Evolutionary conservation across 2,329 filamentous ascomycete species (phyloP).

Genomic region (Sphaerulina musiva): DNA sequence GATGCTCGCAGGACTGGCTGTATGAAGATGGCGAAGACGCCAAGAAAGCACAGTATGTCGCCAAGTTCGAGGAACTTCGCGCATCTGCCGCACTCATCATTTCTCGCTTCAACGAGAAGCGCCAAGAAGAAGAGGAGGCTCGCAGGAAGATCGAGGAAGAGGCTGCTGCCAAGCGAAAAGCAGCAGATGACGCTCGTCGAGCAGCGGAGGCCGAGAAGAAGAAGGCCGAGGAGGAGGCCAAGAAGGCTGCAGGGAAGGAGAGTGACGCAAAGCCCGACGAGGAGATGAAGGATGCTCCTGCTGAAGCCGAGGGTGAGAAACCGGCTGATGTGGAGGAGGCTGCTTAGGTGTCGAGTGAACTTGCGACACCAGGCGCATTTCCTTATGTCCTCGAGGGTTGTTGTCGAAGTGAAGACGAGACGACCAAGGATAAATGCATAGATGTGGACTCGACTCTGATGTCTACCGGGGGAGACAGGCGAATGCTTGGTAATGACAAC

Average conservation of each 20-base stretch:
- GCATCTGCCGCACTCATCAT: constrained; percentile 83
- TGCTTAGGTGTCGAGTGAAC: constrained; percentile 6
- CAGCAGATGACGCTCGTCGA: constrained; percentile 66
- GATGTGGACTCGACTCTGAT: constrained; percentile 4
- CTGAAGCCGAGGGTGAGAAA: constrained; percentile 24
- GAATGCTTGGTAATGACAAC: constrained; percentile 16
- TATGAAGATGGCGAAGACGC: constrained; percentile 96
- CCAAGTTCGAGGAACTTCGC: constrained; percentile 94
- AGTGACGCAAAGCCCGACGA: constrained; percentile 34
- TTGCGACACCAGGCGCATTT: constrained; percentile 12
- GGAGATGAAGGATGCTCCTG: constrained; percentile 56
- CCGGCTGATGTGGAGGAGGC: constrained; percentile 29
- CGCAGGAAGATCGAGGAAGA: constrained; percentile 61
- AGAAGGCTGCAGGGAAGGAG: constrained; percentile 40
- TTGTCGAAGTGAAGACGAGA: neutral
- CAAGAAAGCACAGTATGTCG: constrained; percentile 84
- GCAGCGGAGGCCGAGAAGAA: constrained; percentile 64
- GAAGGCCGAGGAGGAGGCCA: constrained; percentile 44
- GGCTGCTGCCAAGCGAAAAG: constrained; percentile 55
- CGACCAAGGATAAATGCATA: constrained; percentile 10
- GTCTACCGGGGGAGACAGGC: constrained; percentile 6
- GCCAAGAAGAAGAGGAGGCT: constrained; percentile 77
- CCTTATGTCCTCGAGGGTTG: too few relatives aligned
- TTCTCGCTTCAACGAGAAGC: constrained; percentile 91
- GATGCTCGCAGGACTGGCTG: constrained; percentile 71